phyloP scores from a whole-genome alignment of 2,329 filamentous ascomycete species.

The Macrophomina phaseolina region DNA sequence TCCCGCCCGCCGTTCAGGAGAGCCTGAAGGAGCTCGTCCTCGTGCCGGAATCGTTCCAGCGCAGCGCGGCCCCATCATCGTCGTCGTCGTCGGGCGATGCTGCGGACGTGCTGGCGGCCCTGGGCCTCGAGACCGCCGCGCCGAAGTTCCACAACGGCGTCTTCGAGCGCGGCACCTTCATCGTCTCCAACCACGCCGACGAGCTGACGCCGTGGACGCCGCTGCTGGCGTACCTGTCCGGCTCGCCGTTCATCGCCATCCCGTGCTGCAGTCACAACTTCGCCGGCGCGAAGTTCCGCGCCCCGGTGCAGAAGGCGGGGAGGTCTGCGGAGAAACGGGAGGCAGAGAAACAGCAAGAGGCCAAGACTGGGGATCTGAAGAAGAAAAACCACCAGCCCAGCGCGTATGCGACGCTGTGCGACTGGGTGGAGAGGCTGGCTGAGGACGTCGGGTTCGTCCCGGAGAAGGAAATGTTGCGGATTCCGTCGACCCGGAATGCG shows the following conservation, averaged over 20 bases:
- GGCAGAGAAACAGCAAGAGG: not conserved
- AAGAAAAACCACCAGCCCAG: constrained; percentile 40
- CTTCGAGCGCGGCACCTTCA: constrained; percentile 80
- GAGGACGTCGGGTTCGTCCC: constrained; percentile 74
- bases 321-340: not conserved
- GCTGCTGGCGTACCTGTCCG: constrained; percentile 76
- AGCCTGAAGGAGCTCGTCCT: constrained; percentile 66
- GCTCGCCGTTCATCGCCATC: constrained; percentile 86
- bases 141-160: constrained; percentile 60
- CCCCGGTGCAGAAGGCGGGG: constrained; percentile 45
- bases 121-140: not conserved
- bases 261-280: constrained; percentile 94
- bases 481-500: constrained; percentile 89
- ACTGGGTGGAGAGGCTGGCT: constrained; percentile 75
- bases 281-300: constrained; percentile 74
- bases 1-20: constrained; percentile 58
- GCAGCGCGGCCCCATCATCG: not conserved
- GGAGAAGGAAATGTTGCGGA: constrained; percentile 85
- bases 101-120: not conserved
- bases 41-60: constrained; percentile 58
- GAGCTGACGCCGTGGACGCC: constrained; percentile 97
- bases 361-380: constrained; percentile 35
- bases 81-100: not conserved
- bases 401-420: constrained; percentile 82
- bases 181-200: constrained; percentile 96